Conservation (phyloP, 495 filamentous ascomycete species). For the Aspergillus hancockii region DNA sequence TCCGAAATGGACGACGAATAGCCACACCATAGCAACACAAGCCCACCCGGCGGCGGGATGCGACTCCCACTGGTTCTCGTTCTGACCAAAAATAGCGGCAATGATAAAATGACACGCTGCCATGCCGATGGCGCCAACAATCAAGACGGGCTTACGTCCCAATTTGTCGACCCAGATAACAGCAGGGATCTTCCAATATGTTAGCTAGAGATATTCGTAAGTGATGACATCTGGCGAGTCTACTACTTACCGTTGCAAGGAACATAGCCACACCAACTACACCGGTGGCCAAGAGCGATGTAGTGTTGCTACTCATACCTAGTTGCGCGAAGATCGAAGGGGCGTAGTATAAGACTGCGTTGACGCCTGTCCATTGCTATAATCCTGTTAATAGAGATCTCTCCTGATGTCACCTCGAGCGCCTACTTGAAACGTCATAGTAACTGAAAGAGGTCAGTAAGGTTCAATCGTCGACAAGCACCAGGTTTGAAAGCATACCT, state of each 20-base stretch:
- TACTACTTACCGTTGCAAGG: constrained; percentile 8
- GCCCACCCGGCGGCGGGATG: constrained; percentile 69
- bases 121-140: constrained; percentile 67
- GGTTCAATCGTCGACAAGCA: background rate
- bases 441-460: background rate
- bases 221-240: background rate
- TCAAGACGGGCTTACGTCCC: constrained; percentile 65
- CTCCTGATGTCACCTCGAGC: background rate
- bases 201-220: background rate
- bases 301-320: constrained; percentile 56
- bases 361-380: constrained; percentile 42
- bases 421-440: constrained; percentile 6
- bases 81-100: constrained; percentile 63
- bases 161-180: constrained; percentile 46
- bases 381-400: background rate
- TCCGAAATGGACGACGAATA: constrained; percentile 68
- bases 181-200: constrained; percentile 3
- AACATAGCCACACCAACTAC: constrained; percentile 71
- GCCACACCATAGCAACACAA: constrained; percentile 53
- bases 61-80: constrained; percentile 57
- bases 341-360: constrained; percentile 69
- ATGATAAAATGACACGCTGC: constrained; percentile 66
- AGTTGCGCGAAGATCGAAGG: constrained; percentile 67
- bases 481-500: constrained; percentile 66
- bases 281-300: constrained; percentile 66